Evolutionary conservation across 495 filamentous ascomycete species (phyloP).

Genomic region (Hypoxylon trugodes): DNA sequence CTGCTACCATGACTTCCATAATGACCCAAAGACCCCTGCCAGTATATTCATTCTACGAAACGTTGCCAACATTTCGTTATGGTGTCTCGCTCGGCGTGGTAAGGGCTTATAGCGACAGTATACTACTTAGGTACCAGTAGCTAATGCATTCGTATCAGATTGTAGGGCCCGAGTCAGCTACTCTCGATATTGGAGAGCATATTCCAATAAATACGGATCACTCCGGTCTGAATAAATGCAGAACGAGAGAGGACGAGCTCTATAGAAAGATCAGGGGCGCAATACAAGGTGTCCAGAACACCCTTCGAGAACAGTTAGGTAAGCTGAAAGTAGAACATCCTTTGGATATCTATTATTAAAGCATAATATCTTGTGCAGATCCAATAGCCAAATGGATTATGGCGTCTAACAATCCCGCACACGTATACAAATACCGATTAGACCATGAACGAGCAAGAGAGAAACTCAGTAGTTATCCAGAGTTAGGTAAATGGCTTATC

Average conservation of each 20-base stretch:
- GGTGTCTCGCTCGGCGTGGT: background rate
- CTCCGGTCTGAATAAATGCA: background rate
- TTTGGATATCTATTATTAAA: background rate
- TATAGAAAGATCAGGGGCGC: background rate
- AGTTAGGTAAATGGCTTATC: slow-evolving; percentile 3
- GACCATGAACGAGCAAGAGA: slow-evolving; percentile 2
- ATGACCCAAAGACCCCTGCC: background rate
- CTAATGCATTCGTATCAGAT: background rate
- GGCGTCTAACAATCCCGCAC: background rate
- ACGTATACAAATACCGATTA: background rate
- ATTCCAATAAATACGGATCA: background rate
- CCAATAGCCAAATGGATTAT: background rate
- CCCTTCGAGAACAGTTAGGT: background rate
- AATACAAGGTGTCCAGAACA: background rate
- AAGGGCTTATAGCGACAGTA: background rate
- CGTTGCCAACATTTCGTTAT: background rate
- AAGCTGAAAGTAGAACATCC: background rate
- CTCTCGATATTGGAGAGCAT: background rate
- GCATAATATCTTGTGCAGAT: background rate
- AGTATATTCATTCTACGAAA: background rate
- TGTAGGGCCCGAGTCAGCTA: background rate
- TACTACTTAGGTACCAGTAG: background rate
- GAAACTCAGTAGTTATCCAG: background rate
- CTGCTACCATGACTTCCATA: background rate
- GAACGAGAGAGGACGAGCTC: background rate